Evolutionary conservation across 1,139 yeast genomes (phyloP), one percentile per base, ranked within the genome.

Genomic region (Suhomyces ambrosiae): DNA sequence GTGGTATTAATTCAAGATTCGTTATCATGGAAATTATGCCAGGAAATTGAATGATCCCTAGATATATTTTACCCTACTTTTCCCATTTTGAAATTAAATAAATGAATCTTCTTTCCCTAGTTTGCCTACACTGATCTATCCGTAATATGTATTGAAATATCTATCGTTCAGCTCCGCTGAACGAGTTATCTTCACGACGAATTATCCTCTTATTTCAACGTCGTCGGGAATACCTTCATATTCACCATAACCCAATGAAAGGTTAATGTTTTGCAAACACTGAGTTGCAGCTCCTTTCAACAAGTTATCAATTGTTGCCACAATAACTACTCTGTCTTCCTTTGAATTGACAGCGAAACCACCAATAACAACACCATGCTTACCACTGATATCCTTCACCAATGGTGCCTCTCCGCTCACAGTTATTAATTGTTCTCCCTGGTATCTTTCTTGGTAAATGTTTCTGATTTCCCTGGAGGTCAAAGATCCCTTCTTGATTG

Each of bases 261-360:
- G 75, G 65, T 92, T 92, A 61, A 92, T 86, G 70, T 92, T 92
- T 67, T 92, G 99, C 63, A 92, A 68, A 65, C 97, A 92, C 68
- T 90, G 99, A 16, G 99, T 92, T 38, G 97, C 95, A 33, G 99
- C 99, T 48, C 99, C 99, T 73, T 92, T 92, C 57, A 92, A 77
- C 58, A 92, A 73, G 63, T 92, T 92, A 61, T 94, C 99, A 53
- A 92, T 92, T 10, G 97, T 89, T 15, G 96, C 96, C 38, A 90
- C 94, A 38, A 92, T 71, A 28, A 92, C 98, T 23, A 90, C 95
- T 60, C 99, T 80, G 67, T 88, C 84, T 56, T 86, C 89, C 45
- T 81, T 80, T 24, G 92, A 80, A 60, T 85, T 88, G 33, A 94
- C 95, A 22, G 95, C 96, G 61, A 92, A 94, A 0, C 95, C 98